Evolutionary conservation across 2,329 filamentous ascomycete genomes (phyloP).

Genomic region (Pseudogymnoascus sp.): DNA sequence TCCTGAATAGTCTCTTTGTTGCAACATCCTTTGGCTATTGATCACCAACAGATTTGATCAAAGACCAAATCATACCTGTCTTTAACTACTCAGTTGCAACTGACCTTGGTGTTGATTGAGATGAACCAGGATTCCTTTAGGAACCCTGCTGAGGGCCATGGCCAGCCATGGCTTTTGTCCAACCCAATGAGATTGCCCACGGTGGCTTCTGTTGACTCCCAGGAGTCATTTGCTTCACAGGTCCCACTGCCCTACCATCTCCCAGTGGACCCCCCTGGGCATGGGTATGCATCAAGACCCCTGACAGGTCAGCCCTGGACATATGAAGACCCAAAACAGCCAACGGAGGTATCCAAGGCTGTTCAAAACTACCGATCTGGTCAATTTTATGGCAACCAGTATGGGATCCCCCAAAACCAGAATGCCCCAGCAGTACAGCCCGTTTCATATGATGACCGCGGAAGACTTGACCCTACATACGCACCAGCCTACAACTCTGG

Average conservation of each 20-base stretch:
- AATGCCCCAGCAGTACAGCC: conserved; percentile 9
- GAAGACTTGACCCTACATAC: not conserved
- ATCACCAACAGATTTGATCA: not conserved
- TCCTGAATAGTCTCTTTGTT: not conserved
- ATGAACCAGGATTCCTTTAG: not conserved
- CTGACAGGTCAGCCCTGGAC: conserved; percentile 8
- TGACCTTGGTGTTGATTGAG: not conserved
- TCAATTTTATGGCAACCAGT: not conserved
- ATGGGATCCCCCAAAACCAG: not conserved
- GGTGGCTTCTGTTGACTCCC: conserved; percentile 14
- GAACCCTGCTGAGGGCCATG: not conserved
- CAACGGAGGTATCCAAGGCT: not conserved
- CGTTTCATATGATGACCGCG: not conserved
- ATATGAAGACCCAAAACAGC: not conserved
- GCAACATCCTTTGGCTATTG: not conserved
- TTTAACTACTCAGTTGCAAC: not conserved
- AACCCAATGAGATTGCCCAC: not conserved
- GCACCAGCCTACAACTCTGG: not conserved
- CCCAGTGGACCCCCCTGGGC: not conserved
- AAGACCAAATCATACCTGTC: not conserved
- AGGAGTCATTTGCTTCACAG: conserved; percentile 22
- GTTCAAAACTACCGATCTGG: not conserved
- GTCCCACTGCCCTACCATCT: conserved; percentile 21
- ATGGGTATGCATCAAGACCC: not conserved
- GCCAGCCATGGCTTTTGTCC: not conserved